Evolutionary conservation across 129 eudicot species (phyloP), one percentile per base, ranked within the genome.

Genomic region (Sambucus nigra): DNA sequence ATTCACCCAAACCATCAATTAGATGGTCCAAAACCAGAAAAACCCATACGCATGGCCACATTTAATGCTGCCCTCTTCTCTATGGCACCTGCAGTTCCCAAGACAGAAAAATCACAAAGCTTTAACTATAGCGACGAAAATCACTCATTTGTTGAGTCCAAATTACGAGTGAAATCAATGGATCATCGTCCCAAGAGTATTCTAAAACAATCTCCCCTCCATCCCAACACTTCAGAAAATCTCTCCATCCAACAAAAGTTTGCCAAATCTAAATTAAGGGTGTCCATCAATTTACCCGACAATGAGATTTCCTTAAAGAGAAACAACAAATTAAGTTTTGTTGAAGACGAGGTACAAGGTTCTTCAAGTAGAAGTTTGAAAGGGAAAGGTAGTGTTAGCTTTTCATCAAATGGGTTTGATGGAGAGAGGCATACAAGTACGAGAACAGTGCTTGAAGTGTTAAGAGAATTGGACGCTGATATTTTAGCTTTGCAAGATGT

Each of bases 41-140:
- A 55, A 49, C 71, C 79, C 3, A 63, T 86, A 6, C 68, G 92
- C 18, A 58, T 86, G 40, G 95, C 92, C 20, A 81, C 99, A 31
- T 91, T 91, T 45, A 91, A 91, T 68, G 99, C 99, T 63, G 86
- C 99, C 73, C 73, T 86, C 19, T 91, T 91, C 75, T 82, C 99
- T 68, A 86, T 91, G 95, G 99, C 99, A 21, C 95, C 99, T 18
- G 95, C 82, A 1, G 82, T 79, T 9, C 78, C 82, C 11, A 62
- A 74, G 23, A 45, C 62, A 20, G 72, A 63, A 51, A 59, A 54
- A 21, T 56, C 66, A 4, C 18, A 71, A 47, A 68, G 17, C 60
- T 46, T 54, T 60, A 66, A 65, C 45, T 44, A 11, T 57, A 73
- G 33, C 31, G 69, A 74, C 19, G 74, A 64, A 21, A 59, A 63